Percentiles rank a stretch among this genome's conserved stretches.
Evolutionary conservation across 2,329 filamentous ascomycete species (phyloP).

Genomic region (Magnaporthiopsis incrustans): DNA sequence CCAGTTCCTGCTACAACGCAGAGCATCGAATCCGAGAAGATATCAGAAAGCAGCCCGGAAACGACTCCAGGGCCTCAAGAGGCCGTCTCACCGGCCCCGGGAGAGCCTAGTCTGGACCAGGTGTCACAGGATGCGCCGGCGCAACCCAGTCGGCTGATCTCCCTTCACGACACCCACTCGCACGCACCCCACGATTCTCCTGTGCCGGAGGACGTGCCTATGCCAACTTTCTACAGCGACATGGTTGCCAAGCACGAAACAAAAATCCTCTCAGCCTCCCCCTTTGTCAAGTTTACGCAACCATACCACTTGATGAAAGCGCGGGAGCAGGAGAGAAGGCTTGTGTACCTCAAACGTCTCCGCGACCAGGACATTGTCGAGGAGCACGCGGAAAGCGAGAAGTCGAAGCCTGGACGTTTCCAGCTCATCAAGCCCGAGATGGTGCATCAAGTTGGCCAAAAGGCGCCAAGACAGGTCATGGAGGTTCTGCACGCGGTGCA

Average conservation of each 20-base stretch:
- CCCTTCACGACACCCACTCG: conserved; percentile 32
- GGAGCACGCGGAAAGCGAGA: conserved; percentile 48
- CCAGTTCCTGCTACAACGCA: conserved; percentile 10
- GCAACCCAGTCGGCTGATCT: conserved; percentile 22
- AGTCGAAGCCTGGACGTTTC: conserved; percentile 62
- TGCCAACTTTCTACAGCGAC: conserved; percentile 89
- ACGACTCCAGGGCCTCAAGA: not conserved
- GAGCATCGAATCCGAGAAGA: conserved; percentile 2
- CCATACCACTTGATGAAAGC: conserved; percentile 90
- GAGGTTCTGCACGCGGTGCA: conserved; percentile 93
- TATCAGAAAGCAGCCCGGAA: not conserved
- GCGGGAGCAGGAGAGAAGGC: conserved; percentile 77
- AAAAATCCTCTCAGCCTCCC: conserved; percentile 87
- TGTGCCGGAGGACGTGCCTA: conserved; percentile 69
- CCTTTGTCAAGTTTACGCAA: conserved; percentile 91
- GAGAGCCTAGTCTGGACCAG: not conserved
- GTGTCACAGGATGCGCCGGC: conserved; percentile 8
- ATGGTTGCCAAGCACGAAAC: conserved; percentile 91
- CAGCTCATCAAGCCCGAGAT: conserved; percentile 91
- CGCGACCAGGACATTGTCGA: conserved; percentile 65
- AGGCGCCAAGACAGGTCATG: conserved; percentile 77
- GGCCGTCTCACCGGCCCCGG: not conserved
- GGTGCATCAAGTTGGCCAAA: conserved; percentile 76
- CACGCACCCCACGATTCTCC: conserved; percentile 42
- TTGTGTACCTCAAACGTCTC: conserved; percentile 74